A percentile compares a stretch with the other conserved stretches of the same genome.
Evolutionary conservation across 1,284 basidiomycete genomes (phyloP).

Genomic region (Fomitiporia mediterranea): DNA sequence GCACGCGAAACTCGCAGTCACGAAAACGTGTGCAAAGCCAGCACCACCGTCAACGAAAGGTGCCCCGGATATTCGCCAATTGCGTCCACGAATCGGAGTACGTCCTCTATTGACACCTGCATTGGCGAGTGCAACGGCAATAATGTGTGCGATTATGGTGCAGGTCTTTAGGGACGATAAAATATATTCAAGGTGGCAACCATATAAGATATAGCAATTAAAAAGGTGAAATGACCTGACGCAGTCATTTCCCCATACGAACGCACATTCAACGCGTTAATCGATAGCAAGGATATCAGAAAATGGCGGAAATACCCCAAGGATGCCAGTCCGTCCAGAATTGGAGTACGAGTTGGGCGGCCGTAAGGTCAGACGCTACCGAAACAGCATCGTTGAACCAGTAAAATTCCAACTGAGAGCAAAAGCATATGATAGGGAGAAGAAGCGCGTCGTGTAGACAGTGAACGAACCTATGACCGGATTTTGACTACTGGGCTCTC

Average conservation of each 20-base stretch:
- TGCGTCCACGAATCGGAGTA: constrained; percentile 53
- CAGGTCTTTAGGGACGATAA: constrained; percentile 66
- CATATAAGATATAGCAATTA: constrained; percentile 26
- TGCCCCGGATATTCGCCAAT: constrained; percentile 68
- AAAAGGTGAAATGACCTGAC: constrained; percentile 12
- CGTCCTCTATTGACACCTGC: constrained; percentile 61
- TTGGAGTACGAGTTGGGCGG: constrained; percentile 68
- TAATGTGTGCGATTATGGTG: constrained; percentile 66
- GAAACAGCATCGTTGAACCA: constrained; percentile 83
- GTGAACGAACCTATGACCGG: constrained; percentile 77
- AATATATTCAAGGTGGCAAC: too few relatives aligned
- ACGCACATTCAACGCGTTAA: constrained; percentile 63
- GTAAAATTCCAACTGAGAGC: constrained; percentile 70
- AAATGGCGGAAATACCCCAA: constrained; percentile 65
- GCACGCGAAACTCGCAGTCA: constrained; percentile 78
- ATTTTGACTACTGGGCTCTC: constrained; percentile 81
- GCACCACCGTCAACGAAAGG: constrained; percentile 74
- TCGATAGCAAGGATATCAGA: constrained; percentile 62
- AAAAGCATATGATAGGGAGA: constrained; percentile 72
- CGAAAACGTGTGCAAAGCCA: constrained; percentile 72
- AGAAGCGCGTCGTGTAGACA: constrained; percentile 69
- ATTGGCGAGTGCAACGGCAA: constrained; percentile 67
- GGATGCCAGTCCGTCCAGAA: constrained; percentile 62
- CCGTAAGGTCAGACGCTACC: constrained; percentile 70
- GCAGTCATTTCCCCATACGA: constrained; percentile 75